Conservation (phyloP, 2,329 filamentous ascomycete species). For the Colletotrichum echinochloae region DNA sequence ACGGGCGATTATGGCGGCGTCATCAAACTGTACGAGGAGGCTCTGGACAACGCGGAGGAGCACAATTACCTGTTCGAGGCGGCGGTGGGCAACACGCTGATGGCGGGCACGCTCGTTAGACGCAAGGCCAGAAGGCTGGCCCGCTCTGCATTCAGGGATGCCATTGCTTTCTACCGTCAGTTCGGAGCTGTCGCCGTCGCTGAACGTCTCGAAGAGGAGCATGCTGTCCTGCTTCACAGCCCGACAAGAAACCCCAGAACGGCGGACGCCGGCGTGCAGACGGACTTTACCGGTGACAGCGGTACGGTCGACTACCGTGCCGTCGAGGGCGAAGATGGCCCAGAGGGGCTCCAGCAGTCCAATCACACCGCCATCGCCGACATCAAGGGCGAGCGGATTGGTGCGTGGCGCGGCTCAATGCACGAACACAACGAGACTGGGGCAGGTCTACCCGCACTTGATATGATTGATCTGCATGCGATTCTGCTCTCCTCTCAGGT, state of each 20-base stretch:
- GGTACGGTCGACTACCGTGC: constrained; percentile 64
- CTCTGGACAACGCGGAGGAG: constrained; percentile 77
- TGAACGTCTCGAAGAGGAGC: constrained; percentile 74
- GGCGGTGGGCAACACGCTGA: constrained; percentile 78
- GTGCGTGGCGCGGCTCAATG: constrained; percentile 73
- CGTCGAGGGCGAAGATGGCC: constrained; percentile 57
- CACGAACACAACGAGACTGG: constrained; percentile 66
- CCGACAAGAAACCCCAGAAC: constrained; percentile 69
- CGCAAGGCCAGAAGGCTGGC: constrained; percentile 75
- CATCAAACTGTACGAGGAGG: constrained; percentile 75
- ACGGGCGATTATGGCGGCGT: constrained; percentile 67
- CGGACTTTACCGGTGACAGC: constrained; percentile 73
- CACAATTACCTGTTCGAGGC: constrained; percentile 78
- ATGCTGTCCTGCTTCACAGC: constrained; percentile 74
- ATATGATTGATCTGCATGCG: constrained; percentile 85
- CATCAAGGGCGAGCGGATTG: constrained; percentile 68
- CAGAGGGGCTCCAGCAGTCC: constrained; percentile 55
- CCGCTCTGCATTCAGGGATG: constrained; percentile 75
- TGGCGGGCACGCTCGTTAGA: constrained; percentile 77
- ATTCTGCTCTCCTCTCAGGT: constrained; percentile 84
- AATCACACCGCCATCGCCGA: constrained; percentile 60
- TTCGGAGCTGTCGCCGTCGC: constrained; percentile 78
- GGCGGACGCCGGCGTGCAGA: constrained; percentile 75
- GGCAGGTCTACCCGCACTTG: constrained; percentile 76
- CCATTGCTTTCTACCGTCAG: constrained; percentile 75